phyloP scores from a whole-genome alignment of 73 alveolate genomes.

The Effrenium voratum region DNA sequence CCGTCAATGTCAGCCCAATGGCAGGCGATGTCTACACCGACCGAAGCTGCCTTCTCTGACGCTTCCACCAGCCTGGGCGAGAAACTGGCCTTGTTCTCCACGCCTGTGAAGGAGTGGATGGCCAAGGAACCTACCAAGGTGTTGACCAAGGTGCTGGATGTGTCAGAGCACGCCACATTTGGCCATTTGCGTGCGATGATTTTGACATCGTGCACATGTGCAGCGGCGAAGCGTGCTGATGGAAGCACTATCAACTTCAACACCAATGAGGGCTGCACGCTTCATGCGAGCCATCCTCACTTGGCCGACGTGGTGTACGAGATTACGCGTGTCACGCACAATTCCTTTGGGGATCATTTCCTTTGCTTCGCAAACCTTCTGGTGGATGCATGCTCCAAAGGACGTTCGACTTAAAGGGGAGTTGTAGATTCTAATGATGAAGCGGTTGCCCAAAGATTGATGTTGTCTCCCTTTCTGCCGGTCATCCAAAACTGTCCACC shows the following conservation, averaged over 20 bases:
- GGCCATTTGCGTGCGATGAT: background rate
- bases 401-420: background rate
- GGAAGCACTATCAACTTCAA: too few relatives aligned
- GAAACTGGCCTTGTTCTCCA: background rate
- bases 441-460: background rate
- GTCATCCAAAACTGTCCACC: too few relatives aligned
- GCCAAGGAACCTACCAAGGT: background rate
- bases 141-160: background rate
- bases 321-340: background rate
- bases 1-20: background rate
- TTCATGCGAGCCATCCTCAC: background rate
- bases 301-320: background rate
- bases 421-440: background rate
- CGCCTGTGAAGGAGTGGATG: background rate
- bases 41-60: background rate
- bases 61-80: background rate
- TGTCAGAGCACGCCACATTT: background rate
- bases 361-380: background rate
- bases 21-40: background rate
- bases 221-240: background rate
- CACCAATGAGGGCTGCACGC: too few relatives aligned
- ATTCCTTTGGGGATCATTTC: background rate
- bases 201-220: slow-evolving; percentile 5
- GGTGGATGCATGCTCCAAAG: background rate
- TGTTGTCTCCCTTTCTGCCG: too few relatives aligned